A percentile compares a stretch with the other conserved stretches of the same genome.
phyloP scores from a whole-genome alignment of 2,329 filamentous ascomycete species.

The Phaeosphaeria sp. region DNA sequence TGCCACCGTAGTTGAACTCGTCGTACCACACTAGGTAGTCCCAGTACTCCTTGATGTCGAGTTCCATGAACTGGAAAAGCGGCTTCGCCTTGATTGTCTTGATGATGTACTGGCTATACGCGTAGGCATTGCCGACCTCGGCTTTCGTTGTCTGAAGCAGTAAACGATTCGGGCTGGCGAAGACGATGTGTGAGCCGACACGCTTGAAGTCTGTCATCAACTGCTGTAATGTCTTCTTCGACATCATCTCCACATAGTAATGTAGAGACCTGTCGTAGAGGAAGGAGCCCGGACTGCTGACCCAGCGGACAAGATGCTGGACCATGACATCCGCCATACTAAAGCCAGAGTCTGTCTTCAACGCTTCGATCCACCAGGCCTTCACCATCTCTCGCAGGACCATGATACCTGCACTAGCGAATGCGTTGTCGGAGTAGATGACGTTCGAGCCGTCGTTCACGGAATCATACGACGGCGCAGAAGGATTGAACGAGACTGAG shows the following conservation, averaged over 20 bases:
- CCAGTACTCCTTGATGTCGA: conserved; percentile 99
- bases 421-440: conserved; percentile 86
- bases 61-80: conserved; percentile 94
- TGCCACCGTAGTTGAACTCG: conserved; percentile 97
- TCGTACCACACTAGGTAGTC: conserved; percentile 99
- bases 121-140: conserved; percentile 94
- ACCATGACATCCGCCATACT: conserved; percentile 98
- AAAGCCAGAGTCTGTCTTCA: conserved; percentile 68
- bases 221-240: conserved; percentile 93
- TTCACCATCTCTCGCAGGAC: conserved; percentile 99
- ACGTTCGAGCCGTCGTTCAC: conserved; percentile 69
- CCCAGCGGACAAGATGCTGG: conserved; percentile 96
- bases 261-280: conserved; percentile 94
- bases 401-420: conserved; percentile 87
- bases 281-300: conserved; percentile 90
- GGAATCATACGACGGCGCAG: conserved; percentile 66
- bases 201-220: conserved; percentile 96
- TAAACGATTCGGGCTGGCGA: conserved; percentile 86
- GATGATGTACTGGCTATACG: conserved; percentile 96
- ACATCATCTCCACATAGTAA: conserved; percentile 99
- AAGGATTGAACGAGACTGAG: conserved; percentile 83
- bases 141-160: conserved; percentile 95
- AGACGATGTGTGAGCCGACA: conserved; percentile 95
- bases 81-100: conserved; percentile 97
- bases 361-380: conserved; percentile 96